These are phyloP conservation scores for Thymus mandschuricus DNA, from an alignment of 257 asterid genomes.

Conservation along the genomic window DNA sequence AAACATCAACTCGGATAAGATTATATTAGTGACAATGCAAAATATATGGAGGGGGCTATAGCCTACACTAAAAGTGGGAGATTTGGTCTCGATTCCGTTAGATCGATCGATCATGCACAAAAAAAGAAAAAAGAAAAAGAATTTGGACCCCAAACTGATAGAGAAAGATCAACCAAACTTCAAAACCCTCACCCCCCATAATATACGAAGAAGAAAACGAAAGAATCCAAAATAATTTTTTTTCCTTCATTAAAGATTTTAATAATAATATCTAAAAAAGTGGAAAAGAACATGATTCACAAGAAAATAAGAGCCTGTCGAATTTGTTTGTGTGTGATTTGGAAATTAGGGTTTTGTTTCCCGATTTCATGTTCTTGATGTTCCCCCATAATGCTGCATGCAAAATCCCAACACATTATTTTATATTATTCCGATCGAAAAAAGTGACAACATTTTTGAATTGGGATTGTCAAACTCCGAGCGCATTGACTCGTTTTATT, in stretches of 20 bases:
- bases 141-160: neutral
- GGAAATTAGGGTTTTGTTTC: slow-evolving; percentile 21
- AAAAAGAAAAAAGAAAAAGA: neutral
- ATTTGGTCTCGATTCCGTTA: slow-evolving; percentile 27
- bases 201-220: slow-evolving; percentile 17
- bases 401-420: neutral
- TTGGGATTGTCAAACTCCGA: slow-evolving; percentile 3
- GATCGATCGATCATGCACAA: slow-evolving; percentile 41
- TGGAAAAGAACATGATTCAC: slow-evolving; percentile 22
- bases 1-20: neutral
- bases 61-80: slow-evolving; percentile 44
- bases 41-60: slow-evolving; percentile 19
- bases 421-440: neutral
- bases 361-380: slow-evolving; percentile 32
- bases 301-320: slow-evolving; percentile 45
- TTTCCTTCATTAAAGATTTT: neutral
- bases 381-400: slow-evolving; percentile 20
- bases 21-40: slow-evolving; percentile 26
- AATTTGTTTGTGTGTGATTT: slow-evolving; percentile 28
- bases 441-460: neutral
- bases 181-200: slow-evolving; percentile 1
- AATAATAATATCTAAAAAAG: neutral
- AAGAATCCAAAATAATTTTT: slow-evolving; percentile 16
- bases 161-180: slow-evolving; percentile 21
- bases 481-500: neutral